Evolutionary conservation across 2,329 filamentous ascomycete species (phyloP), one percentile per base, ranked within the genome.

Genomic region (Monosporascus cannonballus): DNA sequence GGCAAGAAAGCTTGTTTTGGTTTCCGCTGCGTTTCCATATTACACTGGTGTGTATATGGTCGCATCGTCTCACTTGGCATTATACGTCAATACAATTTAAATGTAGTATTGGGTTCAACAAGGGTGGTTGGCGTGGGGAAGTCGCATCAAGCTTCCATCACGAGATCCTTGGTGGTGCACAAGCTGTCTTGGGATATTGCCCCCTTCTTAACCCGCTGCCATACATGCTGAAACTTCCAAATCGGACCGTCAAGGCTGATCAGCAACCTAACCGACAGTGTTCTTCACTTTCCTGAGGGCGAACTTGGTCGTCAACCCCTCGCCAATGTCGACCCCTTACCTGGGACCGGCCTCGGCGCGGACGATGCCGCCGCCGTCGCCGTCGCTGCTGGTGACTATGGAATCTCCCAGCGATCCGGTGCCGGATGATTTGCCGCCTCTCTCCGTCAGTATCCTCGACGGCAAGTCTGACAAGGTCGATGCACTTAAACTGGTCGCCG

Each of bases 211-310:
- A 14, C 30, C 30, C 11, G 30, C 30, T 39, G 20, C 36, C 18
- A 27, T 42, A n/a, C 48, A 22, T 46, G 24, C 14, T 18, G 20
- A 22, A 22, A 8, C 6, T 22, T 42, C 39, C 42, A 48, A 39
- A 44, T 49, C 54, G 46, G 34, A 52, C 15, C n/a, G 39, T 42
- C 46, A 11, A 47, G 54, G 54, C 55, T 61, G 62, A 61, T 61
- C 54, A 56, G 54, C 53, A 44, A 30, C 53, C 57, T 61, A 53
- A 61, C 58, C n/a, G 46, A 55, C 69, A 94, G 89, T 89, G 25
- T 94, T 94, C 75, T 87, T 94, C 71, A 87, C 84, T 52, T 93
- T 90, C 61, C 78, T 94, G 17, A 84, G 88, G 60, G 87, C 87
- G 58, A 94, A 94, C 65, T 80, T 94, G 51, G 85, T 86, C 61